Evolutionary conservation across 2,329 filamentous ascomycete species (phyloP).

Genomic region (Colletotrichum tropicicola): DNA sequence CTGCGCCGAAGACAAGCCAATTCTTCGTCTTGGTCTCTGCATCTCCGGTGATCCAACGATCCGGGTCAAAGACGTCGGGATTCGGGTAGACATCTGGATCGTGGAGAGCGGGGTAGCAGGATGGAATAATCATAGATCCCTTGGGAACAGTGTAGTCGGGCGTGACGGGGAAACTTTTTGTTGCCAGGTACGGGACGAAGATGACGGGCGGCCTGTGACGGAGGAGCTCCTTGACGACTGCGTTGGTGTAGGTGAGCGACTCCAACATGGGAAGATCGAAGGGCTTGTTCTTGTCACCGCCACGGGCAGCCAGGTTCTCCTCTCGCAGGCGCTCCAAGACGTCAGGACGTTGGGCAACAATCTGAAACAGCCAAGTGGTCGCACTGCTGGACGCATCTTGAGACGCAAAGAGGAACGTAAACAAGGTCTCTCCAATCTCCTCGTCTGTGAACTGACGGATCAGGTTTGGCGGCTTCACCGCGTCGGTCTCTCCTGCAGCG

Average conservation of each 20-base stretch:
- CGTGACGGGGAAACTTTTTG: constrained; percentile 56
- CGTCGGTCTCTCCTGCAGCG: constrained; percentile 60
- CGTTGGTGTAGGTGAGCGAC: constrained; percentile 58
- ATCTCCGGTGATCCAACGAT: constrained; percentile 61
- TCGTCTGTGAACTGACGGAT: constrained; percentile 59
- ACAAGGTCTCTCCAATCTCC: constrained; percentile 59
- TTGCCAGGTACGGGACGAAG: constrained; percentile 61
- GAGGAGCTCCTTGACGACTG: constrained; percentile 62
- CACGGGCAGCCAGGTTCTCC: constrained; percentile 55
- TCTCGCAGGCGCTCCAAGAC: constrained; percentile 53
- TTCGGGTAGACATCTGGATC: constrained; percentile 56
- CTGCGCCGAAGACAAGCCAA: constrained; percentile 62
- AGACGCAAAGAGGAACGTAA: constrained; percentile 63
- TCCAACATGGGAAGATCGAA: constrained; percentile 58
- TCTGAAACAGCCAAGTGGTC: constrained; percentile 62
- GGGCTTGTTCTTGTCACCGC: constrained; percentile 48
- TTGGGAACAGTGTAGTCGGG: constrained; percentile 57
- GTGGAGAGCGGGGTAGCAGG: constrained; percentile 60
- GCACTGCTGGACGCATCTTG: constrained; percentile 63
- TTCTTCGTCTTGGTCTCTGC: constrained; percentile 60
- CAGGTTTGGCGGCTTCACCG: constrained; percentile 54
- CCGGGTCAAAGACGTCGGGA: constrained; percentile 57
- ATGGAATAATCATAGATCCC: constrained; percentile 58
- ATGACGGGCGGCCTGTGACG: constrained; percentile 62
- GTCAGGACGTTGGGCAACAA: constrained; percentile 59